phyloP scores from a whole-genome alignment of 345 rosid genomes.

The Lepidium sativum region DNA sequence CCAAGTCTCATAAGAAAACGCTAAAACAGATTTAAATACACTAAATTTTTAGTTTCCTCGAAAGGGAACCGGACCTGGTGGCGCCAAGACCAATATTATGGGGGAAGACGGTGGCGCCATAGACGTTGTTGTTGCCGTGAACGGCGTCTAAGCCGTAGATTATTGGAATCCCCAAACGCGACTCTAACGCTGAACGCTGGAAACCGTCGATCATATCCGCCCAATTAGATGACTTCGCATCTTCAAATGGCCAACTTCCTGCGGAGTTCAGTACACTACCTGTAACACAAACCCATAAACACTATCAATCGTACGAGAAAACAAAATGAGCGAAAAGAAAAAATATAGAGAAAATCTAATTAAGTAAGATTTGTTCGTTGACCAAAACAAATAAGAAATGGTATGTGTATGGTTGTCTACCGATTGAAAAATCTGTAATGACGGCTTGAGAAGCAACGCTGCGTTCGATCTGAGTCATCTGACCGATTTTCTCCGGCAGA shows the following conservation, averaged over 20 bases:
- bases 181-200: conserved; percentile 47
- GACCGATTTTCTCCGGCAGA: conserved; percentile 65
- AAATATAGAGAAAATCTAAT: too few species aligned
- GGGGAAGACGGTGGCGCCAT: conserved; percentile 82
- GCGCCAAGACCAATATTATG: conserved; percentile 87
- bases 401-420: conserved; percentile 17
- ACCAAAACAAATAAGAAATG: neutral
- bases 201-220: conserved; percentile 76
- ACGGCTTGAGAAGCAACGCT: conserved; percentile 35
- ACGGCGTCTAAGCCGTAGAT: conserved; percentile 90
- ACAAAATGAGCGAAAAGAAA: too few species aligned
- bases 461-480: conserved; percentile 65
- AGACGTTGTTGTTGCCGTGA: conserved; percentile 71
- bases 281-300: conserved; percentile 17
- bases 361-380: neutral
- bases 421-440: conserved; percentile 43
- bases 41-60: neutral
- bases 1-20: too few species aligned
- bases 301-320: neutral
- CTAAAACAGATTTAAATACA: too few species aligned
- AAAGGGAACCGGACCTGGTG: conserved; percentile 43
- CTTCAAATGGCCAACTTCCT: conserved; percentile 57
- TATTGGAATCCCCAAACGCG: conserved; percentile 74
- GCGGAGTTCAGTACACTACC: conserved; percentile 73
- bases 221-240: conserved; percentile 58